Percentiles rank a stretch among this genome's conserved stretches.
Conservation (phyloP, 148 eudicot species). For the Silene uniflora region DNA sequence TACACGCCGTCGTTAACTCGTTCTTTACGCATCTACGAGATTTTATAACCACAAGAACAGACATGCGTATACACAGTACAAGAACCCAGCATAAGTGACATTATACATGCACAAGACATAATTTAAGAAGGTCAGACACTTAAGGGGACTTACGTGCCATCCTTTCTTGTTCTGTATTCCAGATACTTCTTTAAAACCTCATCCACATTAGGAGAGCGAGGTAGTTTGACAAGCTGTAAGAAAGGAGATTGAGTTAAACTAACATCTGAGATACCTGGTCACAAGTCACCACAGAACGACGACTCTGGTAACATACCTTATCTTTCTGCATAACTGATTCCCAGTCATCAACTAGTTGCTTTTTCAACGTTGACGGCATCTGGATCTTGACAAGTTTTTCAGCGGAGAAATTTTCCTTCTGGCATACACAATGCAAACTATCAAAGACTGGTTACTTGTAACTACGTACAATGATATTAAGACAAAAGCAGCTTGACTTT, state of each 20-base stretch:
- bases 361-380: constrained; percentile 71
- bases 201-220: constrained; percentile 87
- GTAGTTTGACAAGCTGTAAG: constrained; percentile 88
- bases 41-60: not conserved
- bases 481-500: not conserved
- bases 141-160: constrained; percentile 65
- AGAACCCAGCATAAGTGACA: constrained; percentile 2
- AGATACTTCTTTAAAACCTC: constrained; percentile 75
- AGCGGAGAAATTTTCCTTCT: constrained; percentile 65
- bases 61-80: not conserved
- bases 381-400: constrained; percentile 81
- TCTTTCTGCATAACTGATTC: constrained; percentile 73
- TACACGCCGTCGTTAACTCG: not conserved
- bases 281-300: constrained; percentile 2
- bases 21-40: not conserved
- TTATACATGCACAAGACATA: constrained; percentile 8
- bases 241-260: not conserved
- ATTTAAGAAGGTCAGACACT: constrained; percentile 4
- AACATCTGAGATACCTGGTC: not conserved
- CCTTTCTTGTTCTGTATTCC: constrained; percentile 78
- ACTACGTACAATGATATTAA: not conserved
- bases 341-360: constrained; percentile 90
- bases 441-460: constrained; percentile 7
- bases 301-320: constrained; percentile 46
- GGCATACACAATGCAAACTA: constrained; percentile 23